Evolutionary conservation across 495 filamentous ascomycete species (phyloP).

Genomic region (Hyaloscypha bicolor): DNA sequence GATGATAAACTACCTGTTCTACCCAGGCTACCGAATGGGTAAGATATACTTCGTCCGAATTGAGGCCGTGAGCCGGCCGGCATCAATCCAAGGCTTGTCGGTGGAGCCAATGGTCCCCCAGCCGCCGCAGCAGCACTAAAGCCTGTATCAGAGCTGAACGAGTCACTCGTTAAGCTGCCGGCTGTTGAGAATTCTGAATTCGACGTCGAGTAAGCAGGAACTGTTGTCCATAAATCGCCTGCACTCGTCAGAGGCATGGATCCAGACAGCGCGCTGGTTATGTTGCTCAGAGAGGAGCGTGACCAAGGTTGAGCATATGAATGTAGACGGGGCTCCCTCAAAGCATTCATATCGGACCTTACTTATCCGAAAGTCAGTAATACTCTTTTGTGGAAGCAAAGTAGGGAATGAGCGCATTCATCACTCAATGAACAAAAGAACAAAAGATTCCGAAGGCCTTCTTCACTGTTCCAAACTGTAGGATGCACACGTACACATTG

Average conservation of each 20-base stretch:
- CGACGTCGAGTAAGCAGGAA: constrained; percentile 3
- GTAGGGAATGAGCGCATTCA: background rate
- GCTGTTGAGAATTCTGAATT: constrained; percentile 1
- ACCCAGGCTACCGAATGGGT: constrained; percentile 1
- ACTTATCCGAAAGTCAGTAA: background rate
- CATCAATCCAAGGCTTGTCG: background rate
- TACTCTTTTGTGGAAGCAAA: background rate
- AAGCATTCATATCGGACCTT: background rate
- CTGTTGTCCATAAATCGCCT: constrained; percentile 4
- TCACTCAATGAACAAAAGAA: background rate
- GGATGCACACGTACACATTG: background rate
- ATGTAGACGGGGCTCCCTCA: background rate
- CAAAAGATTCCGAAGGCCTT: too few relatives aligned
- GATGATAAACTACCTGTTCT: too few relatives aligned
- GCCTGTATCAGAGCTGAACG: background rate
- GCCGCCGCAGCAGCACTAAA: background rate
- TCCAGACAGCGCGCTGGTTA: background rate
- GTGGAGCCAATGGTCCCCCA: background rate
- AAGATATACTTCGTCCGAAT: constrained; percentile 18
- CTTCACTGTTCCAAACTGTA: too few relatives aligned
- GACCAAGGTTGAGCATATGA: background rate
- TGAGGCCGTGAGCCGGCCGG: background rate
- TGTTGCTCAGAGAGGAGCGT: background rate
- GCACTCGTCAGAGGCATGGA: constrained; percentile 2
- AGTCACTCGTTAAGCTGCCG: background rate